Conservation (phyloP, 2,329 filamentous ascomycete species). For the Stemphylium lycopersici region DNA sequence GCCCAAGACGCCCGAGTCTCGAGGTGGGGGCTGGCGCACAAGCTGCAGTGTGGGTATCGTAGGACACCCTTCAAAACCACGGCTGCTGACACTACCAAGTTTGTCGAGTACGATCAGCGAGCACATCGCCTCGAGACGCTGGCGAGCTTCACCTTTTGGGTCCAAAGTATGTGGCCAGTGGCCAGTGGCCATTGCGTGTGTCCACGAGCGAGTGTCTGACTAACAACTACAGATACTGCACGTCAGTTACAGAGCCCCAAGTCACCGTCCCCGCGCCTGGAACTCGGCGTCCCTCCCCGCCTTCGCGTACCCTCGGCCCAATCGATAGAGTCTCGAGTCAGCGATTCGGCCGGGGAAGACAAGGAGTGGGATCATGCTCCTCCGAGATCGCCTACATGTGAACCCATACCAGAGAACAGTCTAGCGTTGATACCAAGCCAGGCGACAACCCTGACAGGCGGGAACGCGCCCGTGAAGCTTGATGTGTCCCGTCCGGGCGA, state of each 20-base stretch:
- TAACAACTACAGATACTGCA: constrained; percentile 43
- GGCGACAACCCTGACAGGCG: constrained; percentile 47
- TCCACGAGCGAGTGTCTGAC: constrained; percentile 1
- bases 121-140: constrained; percentile 88
- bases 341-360: constrained; percentile 66
- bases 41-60: constrained; percentile 75
- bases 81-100: constrained; percentile 59
- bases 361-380: constrained; percentile 51
- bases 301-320: constrained; percentile 85
- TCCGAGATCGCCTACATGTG: constrained; percentile 55
- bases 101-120: constrained; percentile 95
- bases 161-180: constrained; percentile 68
- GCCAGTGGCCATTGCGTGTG: constrained; percentile 22
- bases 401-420: constrained; percentile 56
- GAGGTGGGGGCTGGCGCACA: constrained; percentile 91
- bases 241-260: constrained; percentile 49
- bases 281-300: constrained; percentile 74
- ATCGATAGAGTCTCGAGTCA: constrained; percentile 82
- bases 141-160: constrained; percentile 94
- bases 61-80: not conserved
- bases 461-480: constrained; percentile 67
- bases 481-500: constrained; percentile 89
- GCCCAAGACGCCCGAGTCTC: constrained; percentile 80
- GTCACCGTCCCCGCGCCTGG: constrained; percentile 71
- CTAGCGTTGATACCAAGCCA: constrained; percentile 51